These are phyloP conservation scores for Papiliotrema terrestris DNA, from an alignment of 1,284 basidiomycete genomes.

Conservation along the genomic window DNA sequence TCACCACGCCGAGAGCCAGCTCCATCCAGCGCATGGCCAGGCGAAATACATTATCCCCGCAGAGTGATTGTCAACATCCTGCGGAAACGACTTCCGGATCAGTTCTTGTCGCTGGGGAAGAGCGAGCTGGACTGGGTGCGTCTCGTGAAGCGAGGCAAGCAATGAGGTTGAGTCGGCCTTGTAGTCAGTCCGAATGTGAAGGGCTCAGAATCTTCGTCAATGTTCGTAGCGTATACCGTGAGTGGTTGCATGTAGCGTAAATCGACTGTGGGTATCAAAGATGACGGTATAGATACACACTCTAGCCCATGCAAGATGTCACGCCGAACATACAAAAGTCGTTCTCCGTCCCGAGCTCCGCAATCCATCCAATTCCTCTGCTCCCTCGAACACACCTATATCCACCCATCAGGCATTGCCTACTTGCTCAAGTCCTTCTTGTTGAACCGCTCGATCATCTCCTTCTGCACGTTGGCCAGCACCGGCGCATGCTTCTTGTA, in stretches of 20 bases:
- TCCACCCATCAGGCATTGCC: background rate
- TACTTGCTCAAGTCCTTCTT: slow-evolving; percentile 50
- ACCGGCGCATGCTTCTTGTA: slow-evolving; percentile 87
- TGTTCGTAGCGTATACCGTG: background rate
- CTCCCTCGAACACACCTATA: background rate
- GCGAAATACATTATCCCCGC: too few species aligned
- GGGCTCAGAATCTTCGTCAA: background rate
- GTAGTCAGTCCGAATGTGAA: background rate
- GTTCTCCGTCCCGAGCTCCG: background rate
- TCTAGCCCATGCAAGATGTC: background rate
- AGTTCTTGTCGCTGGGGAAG: too few species aligned
- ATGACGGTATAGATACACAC: background rate
- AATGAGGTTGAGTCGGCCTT: background rate
- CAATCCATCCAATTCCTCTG: background rate
- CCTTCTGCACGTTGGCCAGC: slow-evolving; percentile 80
- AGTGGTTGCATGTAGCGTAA: background rate
- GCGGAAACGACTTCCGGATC: too few species aligned
- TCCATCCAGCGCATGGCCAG: too few species aligned
- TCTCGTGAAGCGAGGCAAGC: background rate
- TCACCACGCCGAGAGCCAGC: too few species aligned
- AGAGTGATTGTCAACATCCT: too few species aligned
- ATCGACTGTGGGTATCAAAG: background rate
- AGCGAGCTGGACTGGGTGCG: too few species aligned
- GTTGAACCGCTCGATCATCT: slow-evolving; percentile 67
- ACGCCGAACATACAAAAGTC: background rate